Evolutionary conservation across 2,329 filamentous ascomycete species (phyloP), one percentile per base, ranked within the genome.

Genomic region (Thielaviopsis euricoi): DNA sequence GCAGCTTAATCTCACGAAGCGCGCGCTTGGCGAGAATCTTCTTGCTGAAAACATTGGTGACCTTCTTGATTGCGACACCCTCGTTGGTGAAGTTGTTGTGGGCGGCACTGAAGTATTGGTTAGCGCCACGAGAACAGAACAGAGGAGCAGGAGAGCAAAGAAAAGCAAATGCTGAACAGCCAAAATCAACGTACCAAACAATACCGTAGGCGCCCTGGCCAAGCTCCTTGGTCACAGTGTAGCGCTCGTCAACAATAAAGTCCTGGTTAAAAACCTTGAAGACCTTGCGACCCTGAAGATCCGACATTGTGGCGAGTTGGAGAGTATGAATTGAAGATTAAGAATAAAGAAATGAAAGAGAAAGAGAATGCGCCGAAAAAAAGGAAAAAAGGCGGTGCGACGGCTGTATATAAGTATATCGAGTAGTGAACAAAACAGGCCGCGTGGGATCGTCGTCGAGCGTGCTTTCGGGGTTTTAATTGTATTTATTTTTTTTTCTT

Each of bases 191-290:
- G 69, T 80, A 95, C 89, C 93, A 98, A 69, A 98, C 93, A 67
- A 98, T 97, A 69, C 93, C 93, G 69, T 98, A 98, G 67, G 93
- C 93, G 68, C 93, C 93, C 73, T 98, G 93, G 52, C 93, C 93
- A 58, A 98, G 79, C 77, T 98, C 93, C 79, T 98, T 98, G 64
- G 91, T 97, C 64, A 98, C 93, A 64, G 87, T 95, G 76, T 98
- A 98, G 67, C 91, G 85, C 73, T 97, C 91, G 70, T 97, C 93
- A 68, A 97, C 93, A 66, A 96, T 84, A 70, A 98, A 98, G 76
- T 98, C 93, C 70, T 98, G 93, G 78, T 96, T 96, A 76, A 98
- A 98, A 71, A 98, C 90, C 83, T 95, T 95, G 80, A 95, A 96
- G 72, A 91, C 82, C 80, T 95, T 96, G 73, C 89, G 85, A 68